Evolutionary conservation across 768 basidiomycete species (phyloP).

Genomic region (Termitomyces sp.): DNA sequence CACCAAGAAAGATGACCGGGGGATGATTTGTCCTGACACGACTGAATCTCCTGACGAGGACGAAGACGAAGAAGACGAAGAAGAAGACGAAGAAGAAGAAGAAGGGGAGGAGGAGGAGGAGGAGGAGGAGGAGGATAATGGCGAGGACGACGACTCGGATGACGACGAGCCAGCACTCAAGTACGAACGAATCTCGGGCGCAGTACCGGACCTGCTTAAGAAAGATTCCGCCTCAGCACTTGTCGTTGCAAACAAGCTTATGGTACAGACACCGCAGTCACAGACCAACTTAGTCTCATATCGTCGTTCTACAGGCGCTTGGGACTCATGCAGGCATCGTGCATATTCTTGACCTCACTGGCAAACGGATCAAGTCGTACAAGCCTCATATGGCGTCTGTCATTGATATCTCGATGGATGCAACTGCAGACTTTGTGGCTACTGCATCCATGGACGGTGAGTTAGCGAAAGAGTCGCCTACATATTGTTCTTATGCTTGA

Average conservation of each 20-base stretch:
- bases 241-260: conserved; percentile 61
- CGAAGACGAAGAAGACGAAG: conserved; percentile 19
- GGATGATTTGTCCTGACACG: conserved; percentile 3
- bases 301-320: conserved; percentile 55
- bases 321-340: conserved; percentile 94
- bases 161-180: conserved; percentile 92
- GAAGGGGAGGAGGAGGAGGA: conserved; percentile 22
- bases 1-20: not conserved
- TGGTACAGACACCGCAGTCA: conserved; percentile 39
- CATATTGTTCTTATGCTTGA: conserved; percentile 12
- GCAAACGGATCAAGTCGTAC: conserved; percentile 82
- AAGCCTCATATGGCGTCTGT: conserved; percentile 88
- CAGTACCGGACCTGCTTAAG: conserved; percentile 70
- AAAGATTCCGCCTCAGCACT: conserved; percentile 89
- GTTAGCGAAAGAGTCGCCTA: conserved; percentile 13
- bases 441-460: conserved; percentile 92
- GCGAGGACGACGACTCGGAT: conserved; percentile 62
- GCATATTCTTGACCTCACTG: conserved; percentile 75
- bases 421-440: conserved; percentile 82
- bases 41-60: conserved; percentile 20
- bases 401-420: conserved; percentile 79
- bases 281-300: conserved; percentile 7
- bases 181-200: conserved; percentile 77
- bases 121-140: conserved; percentile 40
- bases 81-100: conserved; percentile 19